Percentiles rank a stretch among this genome's conserved stretches.
These are phyloP conservation scores for Podila clonocystis DNA, from an alignment of 192 early-diverging fungal species.

Conservation along the genomic window DNA sequence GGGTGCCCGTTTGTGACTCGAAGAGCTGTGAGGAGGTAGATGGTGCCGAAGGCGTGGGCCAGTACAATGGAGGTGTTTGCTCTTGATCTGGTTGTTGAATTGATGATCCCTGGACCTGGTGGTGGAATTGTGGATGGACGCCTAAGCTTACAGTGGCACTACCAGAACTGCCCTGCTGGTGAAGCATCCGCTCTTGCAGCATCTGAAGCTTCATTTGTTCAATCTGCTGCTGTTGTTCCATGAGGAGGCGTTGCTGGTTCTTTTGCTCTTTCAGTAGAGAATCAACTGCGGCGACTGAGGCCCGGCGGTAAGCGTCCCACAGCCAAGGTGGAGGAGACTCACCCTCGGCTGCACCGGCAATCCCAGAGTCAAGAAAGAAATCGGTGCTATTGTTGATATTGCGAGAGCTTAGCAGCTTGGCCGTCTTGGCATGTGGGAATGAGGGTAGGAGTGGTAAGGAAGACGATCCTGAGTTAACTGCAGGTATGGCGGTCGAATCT, in stretches of 20 bases:
- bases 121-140: neutral
- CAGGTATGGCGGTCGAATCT: no score
- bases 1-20: no score
- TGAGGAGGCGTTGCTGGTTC: neutral
- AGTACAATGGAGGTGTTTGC: no score
- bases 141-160: neutral
- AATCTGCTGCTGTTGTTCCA: neutral
- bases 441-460: neutral
- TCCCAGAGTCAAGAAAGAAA: neutral
- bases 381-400: slow-evolving; percentile 1
- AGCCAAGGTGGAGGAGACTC: neutral
- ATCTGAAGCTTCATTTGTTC: neutral
- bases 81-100: neutral
- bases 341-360: neutral
- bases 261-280: neutral
- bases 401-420: neutral
- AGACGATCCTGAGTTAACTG: neutral
- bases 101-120: neutral
- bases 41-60: no score
- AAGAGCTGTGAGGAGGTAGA: no score
- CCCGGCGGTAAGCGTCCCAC: neutral
- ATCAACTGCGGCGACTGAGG: neutral
- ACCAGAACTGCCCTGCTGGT: neutral
- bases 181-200: neutral
- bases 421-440: neutral